Evolutionary conservation across 257 asterid species (phyloP), one percentile per base, ranked within the genome.

Genomic region (Rauvolfia tetraphylla): DNA sequence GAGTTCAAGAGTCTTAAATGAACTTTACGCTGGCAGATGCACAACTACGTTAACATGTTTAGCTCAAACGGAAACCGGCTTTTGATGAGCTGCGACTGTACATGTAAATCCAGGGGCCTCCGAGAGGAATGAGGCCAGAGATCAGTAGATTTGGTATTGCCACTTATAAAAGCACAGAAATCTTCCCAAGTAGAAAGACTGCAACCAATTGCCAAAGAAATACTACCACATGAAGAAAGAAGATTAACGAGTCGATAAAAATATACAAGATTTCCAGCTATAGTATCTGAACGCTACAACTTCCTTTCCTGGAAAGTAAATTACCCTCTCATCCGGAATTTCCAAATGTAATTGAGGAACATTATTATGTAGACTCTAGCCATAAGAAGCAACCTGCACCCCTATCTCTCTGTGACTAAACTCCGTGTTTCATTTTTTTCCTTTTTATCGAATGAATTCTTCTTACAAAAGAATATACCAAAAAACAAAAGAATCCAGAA

Each of bases 391-490:
- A 63, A 59, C 57, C 56, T 75, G 78, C n/a, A 78, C 65, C 63
- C 63, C 62, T 58, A 59, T 75, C 29, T 68, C 66, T 66, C 84
- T 74, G 66, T 69, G 62, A 76, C 81, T 79, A 80, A 75, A 80
- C 68, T 66, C 59, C 74, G 39, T 76, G 71, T 72, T 76, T 74
- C 27, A 59, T 44, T 69, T 44, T 39, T 75, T 76, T 39, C 67
- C 34, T 57, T 62, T 61, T 73, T 15, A 27, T 33, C 42, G 33
- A 75, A 77, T 38, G 54, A 79, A 79, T 84, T 84, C 81, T 81
- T 82, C 84, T 79, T 81, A 81, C 85, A 68, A 84, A 84, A 79
- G 78, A 84, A 84, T 81, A 76, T 69, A 76, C 72, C 73, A 78
- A 79, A 81, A 59, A 56, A 79, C 65, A 36, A 84, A 81, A 79